Conservation (phyloP, 805 yeast genomes). For the Brettanomyces custersianus region DNA sequence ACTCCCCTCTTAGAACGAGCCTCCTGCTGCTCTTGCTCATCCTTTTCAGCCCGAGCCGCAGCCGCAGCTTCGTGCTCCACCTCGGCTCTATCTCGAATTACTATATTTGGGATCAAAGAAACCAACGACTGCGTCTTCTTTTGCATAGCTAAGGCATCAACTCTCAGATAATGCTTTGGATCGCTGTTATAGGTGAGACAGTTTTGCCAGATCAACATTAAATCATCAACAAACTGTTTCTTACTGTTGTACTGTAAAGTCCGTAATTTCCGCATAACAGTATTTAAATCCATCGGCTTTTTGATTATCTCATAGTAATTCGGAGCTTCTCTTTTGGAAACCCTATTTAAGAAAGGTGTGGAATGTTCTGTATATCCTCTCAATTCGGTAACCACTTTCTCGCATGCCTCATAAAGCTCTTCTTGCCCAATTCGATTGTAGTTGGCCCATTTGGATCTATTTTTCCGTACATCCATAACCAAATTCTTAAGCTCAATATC, state of each 20-base stretch:
- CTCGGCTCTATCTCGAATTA: constrained; percentile 62
- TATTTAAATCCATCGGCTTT: constrained; percentile 92
- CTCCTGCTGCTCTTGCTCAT: constrained; percentile 23
- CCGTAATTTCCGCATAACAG: constrained; percentile 85
- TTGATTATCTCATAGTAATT: constrained; percentile 86
- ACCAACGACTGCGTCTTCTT: constrained; percentile 68
- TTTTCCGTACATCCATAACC: constrained; percentile 87
- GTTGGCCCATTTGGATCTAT: constrained; percentile 95
- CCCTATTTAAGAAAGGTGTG: constrained; percentile 89
- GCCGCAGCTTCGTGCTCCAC: constrained; percentile 57
- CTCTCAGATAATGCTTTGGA: constrained; percentile 83
- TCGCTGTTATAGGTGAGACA: constrained; percentile 91
- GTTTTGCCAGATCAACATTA: constrained; percentile 92
- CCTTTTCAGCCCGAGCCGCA: constrained; percentile 29
- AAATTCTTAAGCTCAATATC: constrained; percentile 79
- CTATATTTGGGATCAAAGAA: constrained; percentile 86
- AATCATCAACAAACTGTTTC: constrained; percentile 86
- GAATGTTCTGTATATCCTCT: constrained; percentile 94
- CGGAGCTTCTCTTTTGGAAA: constrained; percentile 97
- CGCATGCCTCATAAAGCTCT: constrained; percentile 95
- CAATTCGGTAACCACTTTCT: constrained; percentile 82
- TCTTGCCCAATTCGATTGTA: constrained; percentile 96
- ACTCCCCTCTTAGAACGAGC: constrained; percentile 17
- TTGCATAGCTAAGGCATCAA: constrained; percentile 94
- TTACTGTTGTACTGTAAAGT: constrained; percentile 75